Evolutionary conservation across 164 flowering plant species (phyloP).

Genomic region (Chloranthus sessilifolius): DNA sequence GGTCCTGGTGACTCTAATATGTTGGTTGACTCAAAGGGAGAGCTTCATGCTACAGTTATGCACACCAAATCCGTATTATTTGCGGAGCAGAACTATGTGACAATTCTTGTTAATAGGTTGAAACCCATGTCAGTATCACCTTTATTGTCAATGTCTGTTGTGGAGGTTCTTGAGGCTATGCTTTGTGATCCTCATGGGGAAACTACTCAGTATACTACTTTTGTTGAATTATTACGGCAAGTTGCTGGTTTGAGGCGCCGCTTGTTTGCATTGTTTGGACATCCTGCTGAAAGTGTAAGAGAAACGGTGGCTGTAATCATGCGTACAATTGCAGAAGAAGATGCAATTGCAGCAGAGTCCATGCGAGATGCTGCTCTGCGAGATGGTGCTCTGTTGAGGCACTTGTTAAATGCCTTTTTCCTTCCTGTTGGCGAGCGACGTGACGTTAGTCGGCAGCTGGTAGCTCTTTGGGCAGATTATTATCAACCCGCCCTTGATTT

Average conservation of each 20-base stretch:
- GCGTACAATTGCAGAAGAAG: constrained; percentile 99
- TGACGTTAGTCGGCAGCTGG: constrained; percentile 97
- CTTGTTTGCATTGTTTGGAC: constrained; percentile 93
- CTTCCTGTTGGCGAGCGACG: constrained; percentile 94
- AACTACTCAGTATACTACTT: constrained; percentile 86
- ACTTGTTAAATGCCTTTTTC: constrained; percentile 84
- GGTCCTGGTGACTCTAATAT: constrained; percentile 77
- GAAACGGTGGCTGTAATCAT: constrained; percentile 95
- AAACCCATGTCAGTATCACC: constrained; percentile 95
- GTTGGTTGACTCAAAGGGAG: constrained; percentile 84
- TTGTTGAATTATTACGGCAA: constrained; percentile 92
- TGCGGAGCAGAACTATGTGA: constrained; percentile 59
- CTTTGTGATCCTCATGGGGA: constrained; percentile 97
- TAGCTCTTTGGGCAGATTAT: constrained; percentile 99
- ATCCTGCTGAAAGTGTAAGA: constrained; percentile 97
- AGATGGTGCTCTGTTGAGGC: constrained; percentile 94
- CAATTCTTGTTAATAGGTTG: constrained; percentile 76
- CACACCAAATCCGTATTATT: constrained; percentile 91
- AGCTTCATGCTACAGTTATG: constrained; percentile 88
- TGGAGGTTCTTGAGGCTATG: constrained; percentile 98
- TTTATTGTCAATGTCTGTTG: constrained; percentile 86
- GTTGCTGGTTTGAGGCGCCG: constrained; percentile 94
- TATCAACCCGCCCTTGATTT: constrained; percentile 95
- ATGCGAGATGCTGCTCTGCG: constrained; percentile 99
- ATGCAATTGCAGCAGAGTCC: constrained; percentile 99